These are phyloP conservation scores for Mortierella sp. DNA, from an alignment of 371 early-diverging fungal species.

Conservation along the genomic window DNA sequence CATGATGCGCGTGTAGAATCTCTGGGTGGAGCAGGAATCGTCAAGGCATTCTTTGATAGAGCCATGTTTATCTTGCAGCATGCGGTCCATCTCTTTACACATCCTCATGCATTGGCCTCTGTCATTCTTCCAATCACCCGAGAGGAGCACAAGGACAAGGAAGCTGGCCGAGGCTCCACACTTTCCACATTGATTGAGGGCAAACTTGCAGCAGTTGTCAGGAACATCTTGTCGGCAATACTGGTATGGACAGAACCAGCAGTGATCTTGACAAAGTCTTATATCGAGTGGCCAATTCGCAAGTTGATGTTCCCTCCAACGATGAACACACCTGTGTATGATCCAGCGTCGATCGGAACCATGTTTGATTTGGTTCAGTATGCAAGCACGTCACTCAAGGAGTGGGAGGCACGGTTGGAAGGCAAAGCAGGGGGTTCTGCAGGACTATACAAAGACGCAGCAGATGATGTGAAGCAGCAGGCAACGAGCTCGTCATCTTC, in stretches of 20 bases:
- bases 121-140: constrained; percentile 34
- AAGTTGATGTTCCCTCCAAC: constrained; percentile 39
- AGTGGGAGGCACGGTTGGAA: constrained; percentile 53
- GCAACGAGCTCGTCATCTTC: constrained; percentile 20
- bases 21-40: constrained; percentile 30
- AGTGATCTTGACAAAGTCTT: constrained; percentile 40
- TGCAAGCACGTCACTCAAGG: constrained; percentile 50
- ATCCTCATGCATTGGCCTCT: constrained; percentile 38
- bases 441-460: constrained; percentile 38
- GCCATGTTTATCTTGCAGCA: constrained; percentile 48
- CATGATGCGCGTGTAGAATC: constrained; percentile 32
- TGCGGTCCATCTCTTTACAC: constrained; percentile 40
- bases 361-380: constrained; percentile 51
- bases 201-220: constrained; percentile 43
- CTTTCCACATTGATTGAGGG: constrained; percentile 41
- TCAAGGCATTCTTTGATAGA: constrained; percentile 46
- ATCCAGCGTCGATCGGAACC: constrained; percentile 52
- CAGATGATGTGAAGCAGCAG: constrained; percentile 25
- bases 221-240: constrained; percentile 47
- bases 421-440: constrained; percentile 52
- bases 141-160: constrained; percentile 35
- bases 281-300: constrained; percentile 46
- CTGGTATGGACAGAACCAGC: constrained; percentile 50
- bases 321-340: constrained; percentile 43
- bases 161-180: constrained; percentile 18